Evolutionary conservation across 305 asterid genomes (phyloP), one percentile per base, ranked within the genome.

Genomic region (Stenogyne calaminthoides): DNA sequence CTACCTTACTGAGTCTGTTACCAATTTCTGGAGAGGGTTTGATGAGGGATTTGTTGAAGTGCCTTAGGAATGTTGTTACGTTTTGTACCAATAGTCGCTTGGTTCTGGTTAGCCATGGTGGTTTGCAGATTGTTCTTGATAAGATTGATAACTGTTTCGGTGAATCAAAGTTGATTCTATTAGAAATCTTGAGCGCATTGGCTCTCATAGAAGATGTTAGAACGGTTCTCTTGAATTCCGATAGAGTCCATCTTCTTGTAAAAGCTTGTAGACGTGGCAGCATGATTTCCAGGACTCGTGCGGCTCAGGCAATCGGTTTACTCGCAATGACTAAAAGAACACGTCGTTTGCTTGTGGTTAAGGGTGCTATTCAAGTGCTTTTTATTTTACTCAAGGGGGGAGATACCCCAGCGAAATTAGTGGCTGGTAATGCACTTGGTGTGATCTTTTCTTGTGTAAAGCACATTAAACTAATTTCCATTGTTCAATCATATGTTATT

Each of bases 351-450:
- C 81, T 89, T 60, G 81, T 84, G 46, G 82, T 73, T 22, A 22
- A 22, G 6, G 92, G 92, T 66, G 86, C 82, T 11, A 32, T 79
- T 49, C 68, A 64, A 0, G 88, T 69, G 70, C 89, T 89, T 7
- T 7, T 80, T 71, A 76, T 69, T 49, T 78, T 84, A 44, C 75
- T 88, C 37, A 80, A 40, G 47, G 76, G 69, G 22, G 94, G 91
- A 59, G 85, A 83, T 52, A n/a, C 52, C 34, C 18, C 85, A 8
- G 54, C 70, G 52, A 87, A 78, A 77, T 32, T 78, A 40, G 86
- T 85, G 60, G 90, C 89, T 46, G 89, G 84, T 40, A 89, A 85
- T 71, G 80, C 95, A 25, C 87, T 89, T 15, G 90, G 95, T 75
- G 82, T 87, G 70, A 81, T 89, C 55, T 74, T 83, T 47, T 83